These are phyloP conservation scores for Epichloe elymi DNA, from an alignment of 2,329 filamentous ascomycete species.

Conservation along the genomic window DNA sequence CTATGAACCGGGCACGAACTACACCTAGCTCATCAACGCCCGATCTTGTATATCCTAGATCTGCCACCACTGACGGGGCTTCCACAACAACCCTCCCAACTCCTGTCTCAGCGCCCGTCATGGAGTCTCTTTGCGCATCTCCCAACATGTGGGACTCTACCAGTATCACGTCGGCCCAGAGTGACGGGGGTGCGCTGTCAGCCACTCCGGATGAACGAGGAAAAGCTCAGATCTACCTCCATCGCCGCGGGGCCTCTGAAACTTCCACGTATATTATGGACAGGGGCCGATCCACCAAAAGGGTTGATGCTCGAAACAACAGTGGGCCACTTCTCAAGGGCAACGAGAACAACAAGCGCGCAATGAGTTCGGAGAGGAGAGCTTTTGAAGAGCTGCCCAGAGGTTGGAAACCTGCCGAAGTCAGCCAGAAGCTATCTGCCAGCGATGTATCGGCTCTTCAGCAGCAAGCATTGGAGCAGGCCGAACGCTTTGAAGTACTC, in stretches of 20 bases:
- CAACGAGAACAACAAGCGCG: constrained; percentile 27
- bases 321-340: constrained; percentile 24
- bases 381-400: constrained; percentile 49
- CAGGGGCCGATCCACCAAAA: constrained; percentile 45
- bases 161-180: neutral
- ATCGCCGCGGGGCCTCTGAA: constrained; percentile 43
- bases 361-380: constrained; percentile 37
- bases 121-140: constrained; percentile 27
- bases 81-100: constrained; percentile 31
- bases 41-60: constrained; percentile 29
- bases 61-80: constrained; percentile 24
- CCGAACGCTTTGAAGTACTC: constrained; percentile 51
- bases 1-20: constrained; percentile 29
- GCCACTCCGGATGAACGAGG: constrained; percentile 8
- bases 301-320: constrained; percentile 28
- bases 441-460: constrained; percentile 39
- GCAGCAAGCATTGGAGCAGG: constrained; percentile 49
- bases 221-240: constrained; percentile 14
- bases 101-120: constrained; percentile 34
- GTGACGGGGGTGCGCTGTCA: constrained; percentile 1
- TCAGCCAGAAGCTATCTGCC: constrained; percentile 30
- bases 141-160: constrained; percentile 31
- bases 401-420: constrained; percentile 43
- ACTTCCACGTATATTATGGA: constrained; percentile 43
- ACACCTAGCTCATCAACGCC: constrained; percentile 21